Base-by-base conservation (phyloP, 202 grass and related monocot species). In the Tripidium arundinaceum region DNA sequence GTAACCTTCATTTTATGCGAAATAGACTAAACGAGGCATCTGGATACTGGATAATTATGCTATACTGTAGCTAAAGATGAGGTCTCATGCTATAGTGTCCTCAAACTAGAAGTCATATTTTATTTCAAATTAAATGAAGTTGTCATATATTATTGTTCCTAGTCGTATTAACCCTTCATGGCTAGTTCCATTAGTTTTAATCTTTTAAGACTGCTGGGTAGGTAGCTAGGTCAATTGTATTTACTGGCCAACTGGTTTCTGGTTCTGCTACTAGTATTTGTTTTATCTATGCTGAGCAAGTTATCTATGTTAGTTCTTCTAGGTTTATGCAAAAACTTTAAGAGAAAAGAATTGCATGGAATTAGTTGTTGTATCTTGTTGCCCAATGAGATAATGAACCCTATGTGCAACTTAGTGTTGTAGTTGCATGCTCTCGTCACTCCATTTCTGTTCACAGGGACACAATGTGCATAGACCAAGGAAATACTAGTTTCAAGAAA, bases 1-100 rank as follows among this genome's bases (percentile, higher is more conserved):
- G 96, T 98, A 95, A 26, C 64, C 55, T 81, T 86, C 58, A 40
- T 29, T 79, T 76, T 76, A 31, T 79, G 14, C 3, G 21, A 54
- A 47, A 26, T 82, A 54, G 36, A 27, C 41, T 83, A 46, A 69
- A 69, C 4, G 19, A 75, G 42, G 71, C 26, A 67, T 71, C 37
- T 83, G 67, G 38, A 29, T 87, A 72, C 38, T 76, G 26, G 55
- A 65, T 28, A 77, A 39, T 71, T 81, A 64, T n/a, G 7, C 55
- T 57, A 24, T 37, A 70, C 14, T 70, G 33, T 24, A 76, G 72
- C 47, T 66, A 68, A 65, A 73, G 5, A 73, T 65, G 34, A 72
- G 36, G 14, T 75, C 47, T 79, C 13, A 28, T 87, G 18, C 75
- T 60, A 24, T 76, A 29, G 11, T 38, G 4, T 79, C 61, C 84